Conservation (phyloP, 2,329 filamentous ascomycete species). For the Paraphaeosphaeria minitans region DNA sequence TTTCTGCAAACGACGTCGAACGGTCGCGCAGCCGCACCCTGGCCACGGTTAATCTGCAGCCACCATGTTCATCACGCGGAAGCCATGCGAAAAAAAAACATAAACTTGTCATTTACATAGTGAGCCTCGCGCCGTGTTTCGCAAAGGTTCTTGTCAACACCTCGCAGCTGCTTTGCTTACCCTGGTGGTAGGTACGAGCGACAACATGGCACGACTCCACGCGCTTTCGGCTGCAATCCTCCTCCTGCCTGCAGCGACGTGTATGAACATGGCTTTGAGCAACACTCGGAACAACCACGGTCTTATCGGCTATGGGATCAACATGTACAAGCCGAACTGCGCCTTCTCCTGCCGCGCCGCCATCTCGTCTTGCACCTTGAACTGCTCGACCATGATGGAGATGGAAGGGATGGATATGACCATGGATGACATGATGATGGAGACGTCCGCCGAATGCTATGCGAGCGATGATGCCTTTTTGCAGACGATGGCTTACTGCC, state of each 20-base stretch:
- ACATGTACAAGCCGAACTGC: slow-evolving; percentile 22
- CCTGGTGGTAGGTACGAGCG: background rate
- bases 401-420: slow-evolving; percentile 10
- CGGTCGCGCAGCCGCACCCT: slow-evolving; percentile 4
- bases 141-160: background rate
- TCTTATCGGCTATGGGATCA: slow-evolving; percentile 25
- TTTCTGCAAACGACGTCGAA: slow-evolving; percentile 10
- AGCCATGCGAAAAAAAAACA: background rate
- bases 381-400: slow-evolving; percentile 17
- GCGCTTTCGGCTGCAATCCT: background rate
- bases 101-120: slow-evolving; percentile 2
- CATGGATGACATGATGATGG: slow-evolving; percentile 16
- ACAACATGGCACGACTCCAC: slow-evolving; percentile 2
- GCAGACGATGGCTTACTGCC: slow-evolving; percentile 25
- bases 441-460: slow-evolving; percentile 22
- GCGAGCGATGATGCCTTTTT: slow-evolving; percentile 25
- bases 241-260: background rate
- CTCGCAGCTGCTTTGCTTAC: background rate
- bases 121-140: background rate
- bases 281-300: slow-evolving; percentile 17
- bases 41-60: slow-evolving; percentile 7
- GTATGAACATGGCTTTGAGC: slow-evolving; percentile 4
- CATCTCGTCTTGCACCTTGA: slow-evolving; percentile 10
- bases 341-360: slow-evolving; percentile 22
- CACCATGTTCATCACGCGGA: background rate